Evolutionary conservation across 768 basidiomycete genomes (phyloP).

Genomic region (Butyriboletus loyo): DNA sequence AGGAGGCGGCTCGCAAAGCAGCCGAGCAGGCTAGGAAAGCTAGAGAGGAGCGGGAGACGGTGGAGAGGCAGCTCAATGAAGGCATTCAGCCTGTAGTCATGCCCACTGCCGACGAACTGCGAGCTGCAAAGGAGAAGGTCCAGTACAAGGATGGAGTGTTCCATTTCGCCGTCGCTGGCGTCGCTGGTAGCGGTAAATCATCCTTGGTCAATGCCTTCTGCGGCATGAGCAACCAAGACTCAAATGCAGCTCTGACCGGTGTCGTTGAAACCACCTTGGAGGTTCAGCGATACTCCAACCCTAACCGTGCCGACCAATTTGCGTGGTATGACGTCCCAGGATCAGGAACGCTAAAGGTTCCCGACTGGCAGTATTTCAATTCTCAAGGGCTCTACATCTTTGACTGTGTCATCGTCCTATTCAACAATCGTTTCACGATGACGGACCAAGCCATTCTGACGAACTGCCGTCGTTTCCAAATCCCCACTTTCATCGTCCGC

Average conservation of each 20-base stretch:
- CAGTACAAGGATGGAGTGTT: constrained; percentile 29
- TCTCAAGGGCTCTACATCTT: constrained; percentile 37
- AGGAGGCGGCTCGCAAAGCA: constrained; percentile 23
- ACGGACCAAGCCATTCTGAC: constrained; percentile 36
- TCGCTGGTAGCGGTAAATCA: constrained; percentile 32
- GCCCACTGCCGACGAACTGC: constrained; percentile 28
- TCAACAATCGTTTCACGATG: constrained; percentile 34
- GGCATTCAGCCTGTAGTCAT: constrained; percentile 30
- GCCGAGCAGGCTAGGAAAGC: constrained; percentile 23
- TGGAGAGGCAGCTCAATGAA: constrained; percentile 22
- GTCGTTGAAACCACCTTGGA: constrained; percentile 31
- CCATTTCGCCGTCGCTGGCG: constrained; percentile 31
- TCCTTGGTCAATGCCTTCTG: constrained; percentile 34
- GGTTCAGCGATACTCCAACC: constrained; percentile 30
- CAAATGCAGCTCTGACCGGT: constrained; percentile 30
- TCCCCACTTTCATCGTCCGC: constrained; percentile 36
- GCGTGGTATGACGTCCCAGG: constrained; percentile 40
- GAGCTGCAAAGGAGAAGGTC: constrained; percentile 22
- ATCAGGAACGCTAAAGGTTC: constrained; percentile 34
- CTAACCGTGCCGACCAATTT: constrained; percentile 20
- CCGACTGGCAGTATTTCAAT: constrained; percentile 40
- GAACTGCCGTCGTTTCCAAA: constrained; percentile 32
- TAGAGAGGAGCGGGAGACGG: constrained; percentile 17
- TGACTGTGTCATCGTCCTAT: constrained; percentile 34
- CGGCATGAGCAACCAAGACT: constrained; percentile 25